Conservation (phyloP, 2,329 filamentous ascomycete species). For the Cladorrhinum sp. region DNA sequence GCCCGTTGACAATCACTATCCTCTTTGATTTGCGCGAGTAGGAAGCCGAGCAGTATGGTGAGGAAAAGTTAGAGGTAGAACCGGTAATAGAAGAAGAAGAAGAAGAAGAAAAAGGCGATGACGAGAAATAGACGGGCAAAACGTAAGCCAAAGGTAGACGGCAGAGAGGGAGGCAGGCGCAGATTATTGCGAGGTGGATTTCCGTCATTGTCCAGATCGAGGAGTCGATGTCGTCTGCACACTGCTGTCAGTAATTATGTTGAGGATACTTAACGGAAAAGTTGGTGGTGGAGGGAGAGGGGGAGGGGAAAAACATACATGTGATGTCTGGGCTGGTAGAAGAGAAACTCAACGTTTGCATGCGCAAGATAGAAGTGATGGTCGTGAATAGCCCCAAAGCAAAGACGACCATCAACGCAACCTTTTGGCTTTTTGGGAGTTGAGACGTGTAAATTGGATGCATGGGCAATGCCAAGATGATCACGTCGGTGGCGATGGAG, state of each 20-base stretch:
- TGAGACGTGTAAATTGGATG: constrained; percentile 45
- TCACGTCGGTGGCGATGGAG: constrained; percentile 45
- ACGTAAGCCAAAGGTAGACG: background rate
- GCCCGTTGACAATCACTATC: too few species aligned
- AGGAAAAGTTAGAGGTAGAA: too few species aligned
- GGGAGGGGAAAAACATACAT: background rate
- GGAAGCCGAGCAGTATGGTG: too few species aligned
- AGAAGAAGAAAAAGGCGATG: too few species aligned
- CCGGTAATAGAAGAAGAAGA: too few species aligned
- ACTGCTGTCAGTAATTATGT: too few species aligned
- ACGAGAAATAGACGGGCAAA: background rate
- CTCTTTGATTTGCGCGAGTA: background rate
- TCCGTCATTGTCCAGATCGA: constrained; percentile 24
- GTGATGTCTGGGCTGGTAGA: constrained; percentile 12
- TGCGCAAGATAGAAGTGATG: constrained; percentile 18
- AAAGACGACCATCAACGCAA: constrained; percentile 42
- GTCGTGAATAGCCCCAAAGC: constrained; percentile 38
- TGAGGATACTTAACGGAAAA: background rate
- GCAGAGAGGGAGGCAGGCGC: constrained; percentile 23
- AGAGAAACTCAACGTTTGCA: constrained; percentile 17
- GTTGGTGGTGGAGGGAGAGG: background rate
- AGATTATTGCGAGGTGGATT: constrained; percentile 24
- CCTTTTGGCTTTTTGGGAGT: constrained; percentile 40
- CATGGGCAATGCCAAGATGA: constrained; percentile 47
- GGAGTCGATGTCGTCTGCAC: constrained; percentile 19